These are phyloP conservation scores for Patellaria atrata DNA, from an alignment of 495 filamentous ascomycete species.

Conservation along the genomic window DNA sequence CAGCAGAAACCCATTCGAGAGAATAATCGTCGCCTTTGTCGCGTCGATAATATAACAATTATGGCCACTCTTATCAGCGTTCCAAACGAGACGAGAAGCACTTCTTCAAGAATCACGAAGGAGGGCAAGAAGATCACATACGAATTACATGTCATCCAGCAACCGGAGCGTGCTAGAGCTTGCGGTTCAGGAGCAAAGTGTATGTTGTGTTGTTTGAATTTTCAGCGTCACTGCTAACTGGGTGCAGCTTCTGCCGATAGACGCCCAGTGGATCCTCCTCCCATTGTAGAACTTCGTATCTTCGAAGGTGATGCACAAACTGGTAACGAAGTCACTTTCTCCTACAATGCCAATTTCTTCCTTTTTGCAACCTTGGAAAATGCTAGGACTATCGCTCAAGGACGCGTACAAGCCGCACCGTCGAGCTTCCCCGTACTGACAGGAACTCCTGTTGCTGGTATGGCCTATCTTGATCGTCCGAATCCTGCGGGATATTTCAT, in stretches of 20 bases:
- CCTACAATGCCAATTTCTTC: slow-evolving; percentile 95
- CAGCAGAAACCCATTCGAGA: too few species aligned
- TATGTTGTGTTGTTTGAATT: slow-evolving; percentile 32
- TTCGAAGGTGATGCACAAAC: slow-evolving; percentile 54
- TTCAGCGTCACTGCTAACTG: slow-evolving; percentile 6
- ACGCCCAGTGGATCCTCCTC: slow-evolving; percentile 90
- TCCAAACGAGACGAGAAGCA: slow-evolving; percentile 44
- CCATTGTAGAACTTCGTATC: slow-evolving; percentile 85
- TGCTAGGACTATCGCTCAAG: slow-evolving; percentile 72
- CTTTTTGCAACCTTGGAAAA: slow-evolving; percentile 86
- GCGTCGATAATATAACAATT: too few species aligned
- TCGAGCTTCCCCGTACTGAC: slow-evolving; percentile 75
- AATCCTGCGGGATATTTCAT: slow-evolving; percentile 90
- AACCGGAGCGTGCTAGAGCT: slow-evolving; percentile 88
- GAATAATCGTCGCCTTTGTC: too few species aligned
- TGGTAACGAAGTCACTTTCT: slow-evolving; percentile 68
- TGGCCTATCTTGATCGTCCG: slow-evolving; percentile 91
- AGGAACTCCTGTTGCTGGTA: slow-evolving; percentile 88
- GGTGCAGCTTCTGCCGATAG: slow-evolving; percentile 76
- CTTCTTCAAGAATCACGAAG: slow-evolving; percentile 52
- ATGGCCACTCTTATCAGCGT: slow-evolving; percentile 35
- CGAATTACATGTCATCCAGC: slow-evolving; percentile 73
- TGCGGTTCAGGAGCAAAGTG: slow-evolving; percentile 93
- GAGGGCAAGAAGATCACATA: slow-evolving; percentile 75
- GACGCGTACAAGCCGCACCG: slow-evolving; percentile 49